Evolutionary conservation across 805 yeast species (phyloP), one percentile per base, ranked within the genome.

Genomic region (Kodamaea sagamina): DNA sequence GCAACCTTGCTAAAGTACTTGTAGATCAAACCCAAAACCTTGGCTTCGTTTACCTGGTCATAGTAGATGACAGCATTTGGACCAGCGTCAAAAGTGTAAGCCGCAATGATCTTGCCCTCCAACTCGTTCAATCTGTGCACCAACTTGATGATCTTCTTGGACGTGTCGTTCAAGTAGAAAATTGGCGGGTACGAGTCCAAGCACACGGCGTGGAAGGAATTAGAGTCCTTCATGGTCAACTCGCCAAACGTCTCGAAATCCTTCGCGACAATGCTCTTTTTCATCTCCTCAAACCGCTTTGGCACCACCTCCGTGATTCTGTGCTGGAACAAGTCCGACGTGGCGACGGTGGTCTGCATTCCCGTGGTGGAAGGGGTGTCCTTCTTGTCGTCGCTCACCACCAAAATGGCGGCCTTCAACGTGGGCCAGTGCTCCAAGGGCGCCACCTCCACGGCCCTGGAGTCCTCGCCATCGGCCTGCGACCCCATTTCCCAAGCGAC

Each of bases 401-500:
- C 99, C 48, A 89, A 75, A 43, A 93, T 86, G 22, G 89, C 87
- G 13, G 98, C 98, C 55, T 85, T 84, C 56, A 93, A 86, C 31
- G 79, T 75, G 32, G 97, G 89, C 99, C 99, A 93, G 65, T 88
- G 95, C 26, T 71, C 72, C 53, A 75, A 59, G 6, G 95, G 85
- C 3, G 96, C 96, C 29, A 93, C 79, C 68, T 90, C 89, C 21
- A 89, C 95, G 3, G 99, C 99, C 55, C 81, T 84, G 10, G 97
- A 90, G 68, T 93, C 99, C 35, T 79, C 74, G n/a, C 99, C 99
- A 59, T 89, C 84, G 0, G 50, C 67, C 46, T 59, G 50, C 3
- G 54, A 51, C 44, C 99, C 99, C 97, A 90, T 89, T 65, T 93
- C 97, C 99, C 99, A 93, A 3, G 98, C 98, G 9, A 93, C 99